Evolutionary conservation across 345 rosid species (phyloP), one percentile per base, ranked within the genome.

Genomic region (Salix arbutifolia): DNA sequence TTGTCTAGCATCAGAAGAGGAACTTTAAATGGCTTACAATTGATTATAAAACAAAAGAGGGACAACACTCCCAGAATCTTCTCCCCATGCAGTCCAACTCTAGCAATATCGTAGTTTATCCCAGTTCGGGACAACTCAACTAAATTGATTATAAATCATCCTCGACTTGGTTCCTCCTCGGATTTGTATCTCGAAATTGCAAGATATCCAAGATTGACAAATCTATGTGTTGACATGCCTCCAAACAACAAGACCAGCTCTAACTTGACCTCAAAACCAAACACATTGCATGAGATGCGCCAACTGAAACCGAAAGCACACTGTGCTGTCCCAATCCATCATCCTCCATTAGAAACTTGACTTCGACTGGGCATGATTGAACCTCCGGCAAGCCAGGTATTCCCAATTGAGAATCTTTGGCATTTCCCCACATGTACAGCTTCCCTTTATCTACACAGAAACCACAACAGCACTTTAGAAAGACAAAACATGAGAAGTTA

Each of bases 361-460:
- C 94, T 89, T 93, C 87, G 0, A 87, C 85, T 0, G 99, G 99
- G 76, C 69, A 71, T 28, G 87, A 78, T 77, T 90, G 99, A 33
- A 88, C 80, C 73, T 91, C 94, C 1, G 93, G 91, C 73, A 93
- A 77, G 65, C 97, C 97, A 21, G 99, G 93, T 84, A 91, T 90
- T 76, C 97, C 99, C 76, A 93, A 62, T 79, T 95, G 98, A 66
- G 85, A 87, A 80, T 95, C 99, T 87, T 86, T 90, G 75, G 90
- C 86, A 82, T 93, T 95, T 87, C 99, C 98, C 98, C 99, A 95
- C 96, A 89, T 89, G 87, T 88, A 91, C 68, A 95, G 79, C 80
- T 91, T 87, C 72, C 96, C 98, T 83, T 79, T 79, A 77, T 90
- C 98, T 94, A 87, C 82, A 42, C 8, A 48, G 58, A 78, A 74